Base-by-base conservation (phyloP, 768 basidiomycete species). In the Inosperma sp. region DNA sequence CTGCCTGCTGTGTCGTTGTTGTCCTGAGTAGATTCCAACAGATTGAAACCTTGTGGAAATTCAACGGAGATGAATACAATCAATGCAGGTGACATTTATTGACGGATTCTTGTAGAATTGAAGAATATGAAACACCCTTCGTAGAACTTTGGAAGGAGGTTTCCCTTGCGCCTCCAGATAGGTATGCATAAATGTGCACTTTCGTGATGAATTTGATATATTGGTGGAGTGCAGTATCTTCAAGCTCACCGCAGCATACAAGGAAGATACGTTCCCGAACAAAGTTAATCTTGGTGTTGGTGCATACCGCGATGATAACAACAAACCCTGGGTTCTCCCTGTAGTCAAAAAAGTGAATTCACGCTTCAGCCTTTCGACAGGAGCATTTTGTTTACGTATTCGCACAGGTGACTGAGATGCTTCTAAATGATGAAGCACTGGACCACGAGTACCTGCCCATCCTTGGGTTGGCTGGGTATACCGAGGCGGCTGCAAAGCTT, bases 361-460 rank as follows among this genome's bases (percentile, higher is more conserved):
- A 33, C 31, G 9, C 13, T 23, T 17, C 21, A 12, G 13, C 19
- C 12, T 14, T 8, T 29, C n/a, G 33, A 29, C 22, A 47, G 25
- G 27, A 34, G 25, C 33, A 19, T 50, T 36, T 50, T 30, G 26
- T 17, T 43, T 48, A 4, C 13, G 14, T 40, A 48, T 31, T 51
- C 31, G 31, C 17, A 42, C 53, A 92, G 93, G 92, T 88, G 16
- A 89, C 86, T 9, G 70, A 79, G 47, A 78, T 78, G 49, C 69
- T 94, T 39, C 65, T 92, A 59, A 78, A 72, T 55, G 82, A 91
- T 62, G 80, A 82, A 27, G 69, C 74, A 36, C 72, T 92, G 55
- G 90, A 98, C 69, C 92, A 94, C 62, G 93, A 93, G 72, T 95
- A 94, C 65, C 82, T 94, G 26, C 86, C 91, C 29, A 95, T 93